These are phyloP conservation scores for Phaffia rhodozyma DNA, from an alignment of 1,284 basidiomycete species.

Conservation along the genomic window DNA sequence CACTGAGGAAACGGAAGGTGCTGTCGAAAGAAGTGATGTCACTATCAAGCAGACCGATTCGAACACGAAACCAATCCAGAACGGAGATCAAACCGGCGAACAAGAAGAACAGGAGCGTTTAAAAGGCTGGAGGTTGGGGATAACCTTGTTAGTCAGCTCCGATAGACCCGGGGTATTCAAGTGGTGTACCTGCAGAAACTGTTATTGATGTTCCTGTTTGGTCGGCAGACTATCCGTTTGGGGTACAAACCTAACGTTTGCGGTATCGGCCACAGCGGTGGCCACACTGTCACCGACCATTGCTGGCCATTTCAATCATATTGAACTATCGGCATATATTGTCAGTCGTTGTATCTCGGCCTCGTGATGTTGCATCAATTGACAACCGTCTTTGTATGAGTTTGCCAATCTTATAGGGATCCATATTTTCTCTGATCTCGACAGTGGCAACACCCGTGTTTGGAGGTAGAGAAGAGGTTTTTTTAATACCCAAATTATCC, in stretches of 20 bases:
- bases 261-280: conserved; percentile 4
- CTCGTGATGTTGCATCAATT: background rate
- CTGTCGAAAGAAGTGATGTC: background rate
- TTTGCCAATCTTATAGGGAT: background rate
- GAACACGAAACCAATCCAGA: no score
- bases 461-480: background rate
- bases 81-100: no score
- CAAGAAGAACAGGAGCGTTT: background rate
- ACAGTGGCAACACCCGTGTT: conserved; percentile 10
- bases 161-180: background rate
- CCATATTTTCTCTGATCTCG: conserved; percentile 2
- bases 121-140: background rate
- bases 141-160: conserved; percentile 3
- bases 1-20: background rate
- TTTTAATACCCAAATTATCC: background rate
- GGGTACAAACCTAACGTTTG: conserved; percentile 13
- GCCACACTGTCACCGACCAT: conserved; percentile 10
- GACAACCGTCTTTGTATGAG: background rate
- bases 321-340: conserved; percentile 12
- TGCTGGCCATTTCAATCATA: conserved; percentile 1
- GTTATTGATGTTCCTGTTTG: background rate
- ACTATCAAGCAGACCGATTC: background rate
- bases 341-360: background rate
- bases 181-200: background rate
- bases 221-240: conserved; percentile 10